These are phyloP conservation scores for Pseudogymnoascus sp. DNA, from an alignment of 2,329 filamentous ascomycete genomes.

Conservation along the genomic window DNA sequence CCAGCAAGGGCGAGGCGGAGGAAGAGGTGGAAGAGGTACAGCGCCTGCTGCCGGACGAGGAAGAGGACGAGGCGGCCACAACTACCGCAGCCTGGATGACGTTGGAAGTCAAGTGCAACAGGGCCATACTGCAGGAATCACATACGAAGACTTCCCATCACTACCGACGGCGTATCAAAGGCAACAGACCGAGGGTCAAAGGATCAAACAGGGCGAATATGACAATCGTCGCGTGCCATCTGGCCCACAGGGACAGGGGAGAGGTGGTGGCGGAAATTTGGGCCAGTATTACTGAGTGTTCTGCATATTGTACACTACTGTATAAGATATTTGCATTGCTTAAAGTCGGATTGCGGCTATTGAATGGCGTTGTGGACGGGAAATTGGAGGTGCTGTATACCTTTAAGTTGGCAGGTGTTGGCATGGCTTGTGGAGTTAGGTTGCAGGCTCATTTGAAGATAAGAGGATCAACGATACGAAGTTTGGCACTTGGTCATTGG, in stretches of 20 bases:
- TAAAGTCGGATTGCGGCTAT: not conserved
- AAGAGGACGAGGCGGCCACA: constrained; percentile 39
- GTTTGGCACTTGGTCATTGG: not conserved
- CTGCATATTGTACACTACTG: not conserved
- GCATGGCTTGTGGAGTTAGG: not conserved
- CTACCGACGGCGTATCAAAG: constrained; percentile 27
- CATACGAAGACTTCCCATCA: constrained; percentile 29
- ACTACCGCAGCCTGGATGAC: constrained; percentile 62
- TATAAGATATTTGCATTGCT: not conserved
- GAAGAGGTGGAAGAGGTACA: constrained; percentile 29
- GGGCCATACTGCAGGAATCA: constrained; percentile 24
- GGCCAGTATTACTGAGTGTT: constrained; percentile 1
- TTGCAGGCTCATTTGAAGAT: not conserved
- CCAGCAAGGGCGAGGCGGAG: constrained; percentile 15
- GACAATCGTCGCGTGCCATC: not conserved
- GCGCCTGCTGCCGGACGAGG: constrained; percentile 30
- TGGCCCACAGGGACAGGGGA: not conserved
- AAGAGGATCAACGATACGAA: not conserved
- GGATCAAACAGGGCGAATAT: constrained; percentile 2
- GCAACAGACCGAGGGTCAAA: constrained; percentile 17
- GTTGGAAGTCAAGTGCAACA: constrained; percentile 32
- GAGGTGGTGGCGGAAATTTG: not conserved
- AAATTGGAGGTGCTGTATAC: not conserved
- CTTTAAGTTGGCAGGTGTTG: not conserved
- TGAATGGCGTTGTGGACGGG: not conserved